These are phyloP conservation scores for Talaromyces sp. DNA, from an alignment of 2,329 filamentous ascomycete species.

Conservation along the genomic window DNA sequence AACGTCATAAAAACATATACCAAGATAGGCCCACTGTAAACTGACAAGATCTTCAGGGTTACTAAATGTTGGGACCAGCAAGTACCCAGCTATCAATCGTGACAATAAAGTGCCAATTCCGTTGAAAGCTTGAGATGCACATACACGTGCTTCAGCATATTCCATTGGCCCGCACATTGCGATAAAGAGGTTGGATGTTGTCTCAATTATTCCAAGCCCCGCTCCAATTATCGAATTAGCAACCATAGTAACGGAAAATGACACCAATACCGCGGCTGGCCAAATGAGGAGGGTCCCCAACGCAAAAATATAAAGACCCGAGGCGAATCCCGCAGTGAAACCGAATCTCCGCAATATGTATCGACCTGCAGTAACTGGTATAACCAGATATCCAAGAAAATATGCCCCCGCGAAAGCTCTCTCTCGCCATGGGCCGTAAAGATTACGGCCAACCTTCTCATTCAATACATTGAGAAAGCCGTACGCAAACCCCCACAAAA, in stretches of 20 bases:
- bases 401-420: neutral
- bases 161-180: slow-evolving; percentile 2
- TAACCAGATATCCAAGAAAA: neutral
- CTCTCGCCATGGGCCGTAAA: neutral
- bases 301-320: slow-evolving; percentile 4
- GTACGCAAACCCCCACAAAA: slow-evolving; percentile 2
- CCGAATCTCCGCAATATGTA: neutral
- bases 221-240: neutral
- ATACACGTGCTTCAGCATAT: slow-evolving; percentile 1
- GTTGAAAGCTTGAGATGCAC: slow-evolving; percentile 43
- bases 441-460: neutral
- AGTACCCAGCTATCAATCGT: neutral
- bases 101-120: neutral
- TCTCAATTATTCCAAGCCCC: slow-evolving; percentile 4
- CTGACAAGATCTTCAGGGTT: neutral
- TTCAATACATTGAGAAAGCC: neutral
- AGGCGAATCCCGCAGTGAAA: neutral
- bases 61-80: neutral
- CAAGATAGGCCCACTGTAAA: neutral
- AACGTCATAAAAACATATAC: neutral
- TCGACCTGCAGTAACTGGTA: neutral
- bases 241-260: neutral
- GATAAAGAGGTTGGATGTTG: neutral
- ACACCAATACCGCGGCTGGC: neutral
- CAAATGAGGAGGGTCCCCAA: neutral